Conservation (phyloP, 768 basidiomycete species). For the Exidia glandulosa region DNA sequence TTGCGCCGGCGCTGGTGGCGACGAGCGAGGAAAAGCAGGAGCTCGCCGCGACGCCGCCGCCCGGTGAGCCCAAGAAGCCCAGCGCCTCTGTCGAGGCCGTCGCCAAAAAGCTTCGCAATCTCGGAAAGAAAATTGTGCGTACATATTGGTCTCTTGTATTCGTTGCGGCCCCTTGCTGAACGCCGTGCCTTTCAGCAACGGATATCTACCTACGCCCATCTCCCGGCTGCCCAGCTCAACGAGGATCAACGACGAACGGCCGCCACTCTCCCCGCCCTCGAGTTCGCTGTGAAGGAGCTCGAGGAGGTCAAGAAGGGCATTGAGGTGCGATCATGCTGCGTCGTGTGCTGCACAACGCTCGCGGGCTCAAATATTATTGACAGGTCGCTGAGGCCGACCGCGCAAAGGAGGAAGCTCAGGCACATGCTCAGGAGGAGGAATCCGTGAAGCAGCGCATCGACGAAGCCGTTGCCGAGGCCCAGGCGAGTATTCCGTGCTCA, state of each 20-base stretch:
- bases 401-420: slow-evolving; percentile 41
- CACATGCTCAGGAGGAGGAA: slow-evolving; percentile 46
- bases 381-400: slow-evolving; percentile 61
- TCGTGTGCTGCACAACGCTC: not conserved
- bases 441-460: slow-evolving; percentile 43
- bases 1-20: slow-evolving; percentile 35
- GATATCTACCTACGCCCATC: slow-evolving; percentile 58
- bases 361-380: not conserved
- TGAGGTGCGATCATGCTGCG: slow-evolving; percentile 44
- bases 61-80: slow-evolving; percentile 24
- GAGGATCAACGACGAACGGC: slow-evolving; percentile 76
- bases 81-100: slow-evolving; percentile 57
- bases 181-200: slow-evolving; percentile 40
- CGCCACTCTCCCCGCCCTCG: slow-evolving; percentile 62
- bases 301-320: slow-evolving; percentile 75
- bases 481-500: slow-evolving; percentile 31
- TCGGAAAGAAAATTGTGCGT: not conserved
- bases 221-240: slow-evolving; percentile 62
- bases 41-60: slow-evolving; percentile 10
- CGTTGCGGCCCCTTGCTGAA: not conserved
- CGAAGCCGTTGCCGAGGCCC: slow-evolving; percentile 43
- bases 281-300: slow-evolving; percentile 71
- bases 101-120: not conserved
- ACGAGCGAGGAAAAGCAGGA: slow-evolving; percentile 15
- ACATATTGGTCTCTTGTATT: not conserved